Conservation (phyloP, 2,329 filamentous ascomycete species). For the Curvularia sp. region DNA sequence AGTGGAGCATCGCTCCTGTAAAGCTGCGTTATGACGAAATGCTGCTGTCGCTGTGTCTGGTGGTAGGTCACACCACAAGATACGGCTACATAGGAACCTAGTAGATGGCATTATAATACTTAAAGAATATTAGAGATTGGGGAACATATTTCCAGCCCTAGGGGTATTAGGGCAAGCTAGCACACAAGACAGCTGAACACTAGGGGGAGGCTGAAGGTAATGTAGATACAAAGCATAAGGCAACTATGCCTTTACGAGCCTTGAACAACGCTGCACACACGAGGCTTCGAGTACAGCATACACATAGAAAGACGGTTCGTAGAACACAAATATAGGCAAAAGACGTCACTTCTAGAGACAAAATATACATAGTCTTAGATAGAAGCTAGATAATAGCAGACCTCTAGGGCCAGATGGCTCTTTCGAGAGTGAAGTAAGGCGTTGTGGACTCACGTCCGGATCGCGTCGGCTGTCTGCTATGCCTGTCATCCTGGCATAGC, state of each 20-base stretch:
- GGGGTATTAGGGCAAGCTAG: background rate
- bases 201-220: background rate
- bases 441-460: too few species aligned
- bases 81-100: background rate
- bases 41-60: background rate
- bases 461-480: too few species aligned
- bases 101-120: background rate
- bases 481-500: too few species aligned
- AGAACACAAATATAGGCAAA: background rate
- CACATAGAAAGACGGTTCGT: conserved; percentile 13
- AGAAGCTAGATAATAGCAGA: too few species aligned
- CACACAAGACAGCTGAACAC: background rate
- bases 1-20: background rate
- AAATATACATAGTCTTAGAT: too few species aligned
- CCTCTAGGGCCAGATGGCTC: too few species aligned
- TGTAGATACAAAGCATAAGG: background rate
- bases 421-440: too few species aligned
- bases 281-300: conserved; percentile 8
- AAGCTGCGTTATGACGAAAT: background rate
- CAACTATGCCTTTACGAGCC: background rate
- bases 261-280: background rate
- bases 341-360: too few species aligned
- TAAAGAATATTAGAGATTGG: background rate
- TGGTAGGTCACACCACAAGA: background rate
- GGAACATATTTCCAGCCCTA: background rate